Evolutionary conservation across 306 rosid genomes (phyloP), one percentile per base, ranked within the genome.

Genomic region (Pueraria montana): DNA sequence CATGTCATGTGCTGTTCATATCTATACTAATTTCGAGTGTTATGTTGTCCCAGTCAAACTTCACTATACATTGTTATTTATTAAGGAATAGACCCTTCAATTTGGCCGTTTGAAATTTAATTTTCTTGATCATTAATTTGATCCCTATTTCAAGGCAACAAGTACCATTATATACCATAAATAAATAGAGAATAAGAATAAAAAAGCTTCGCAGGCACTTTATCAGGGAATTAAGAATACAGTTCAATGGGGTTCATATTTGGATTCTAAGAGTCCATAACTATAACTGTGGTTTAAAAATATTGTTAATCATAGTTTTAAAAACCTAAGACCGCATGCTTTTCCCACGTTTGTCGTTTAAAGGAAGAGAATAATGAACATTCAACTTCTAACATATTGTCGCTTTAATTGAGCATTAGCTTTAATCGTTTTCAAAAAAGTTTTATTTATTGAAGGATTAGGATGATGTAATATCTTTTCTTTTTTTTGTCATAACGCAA

Each of bases 301-400:
- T 61, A 34, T 59, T 63, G 81, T 58, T 74, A 86, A 87, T 88
- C 58, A 91, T 88, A 87, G 83, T 49, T 62, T 73, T 30, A 43
- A 38, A 79, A 88, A 59, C 88, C 88, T 63, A 80, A 84, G 87
- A 80, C 87, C 84, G 53, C 88, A 82, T 84, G 84, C 90, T 86
- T 90, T 90, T 69, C 74, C 83, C 89, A 90, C 81, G 84, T 81
- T 87, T 87, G 91, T 88, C 89, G 89, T 85, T 75, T 65, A 88
- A 90, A 87, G 87, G 71, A 81, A 86, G 84, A 42, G 65, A 87
- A 85, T 79, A 80, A 78, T 87, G 83, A 72, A 77, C 79, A 79
- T 83, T 80, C 83, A 74, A 61, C 59, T 64, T 69, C 77, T 59
- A 78, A 78, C 38, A 48, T 84, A 78, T 76, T 58, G 32, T 36